Conservation (phyloP, 306 rosid species). For the Geum urbanum region DNA sequence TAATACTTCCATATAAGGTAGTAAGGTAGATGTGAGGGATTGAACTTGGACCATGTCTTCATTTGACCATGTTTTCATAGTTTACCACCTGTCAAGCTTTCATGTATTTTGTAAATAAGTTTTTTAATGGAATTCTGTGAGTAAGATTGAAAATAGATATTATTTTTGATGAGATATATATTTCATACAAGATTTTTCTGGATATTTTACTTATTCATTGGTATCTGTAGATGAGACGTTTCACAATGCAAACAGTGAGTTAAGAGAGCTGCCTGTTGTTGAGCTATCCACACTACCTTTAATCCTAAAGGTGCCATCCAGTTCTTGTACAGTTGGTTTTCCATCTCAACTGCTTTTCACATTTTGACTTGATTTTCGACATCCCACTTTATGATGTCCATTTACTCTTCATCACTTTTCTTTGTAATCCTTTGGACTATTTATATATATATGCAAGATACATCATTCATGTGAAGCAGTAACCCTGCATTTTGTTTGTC, state of each 20-base stretch:
- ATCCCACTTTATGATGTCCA: neutral
- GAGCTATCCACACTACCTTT: constrained; percentile 81
- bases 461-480: neutral
- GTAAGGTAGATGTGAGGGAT: too few relatives aligned
- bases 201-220: neutral
- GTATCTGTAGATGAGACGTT: constrained; percentile 60
- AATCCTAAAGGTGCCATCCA: constrained; percentile 64
- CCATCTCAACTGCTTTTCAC: neutral
- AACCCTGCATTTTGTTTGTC: neutral
- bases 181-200: neutral
- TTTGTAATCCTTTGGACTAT: neutral
- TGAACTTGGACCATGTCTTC: too few relatives aligned
- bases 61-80: neutral
- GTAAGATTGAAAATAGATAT: neutral
- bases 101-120: neutral
- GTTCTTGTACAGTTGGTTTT: constrained; percentile 15
- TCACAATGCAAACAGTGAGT: constrained; percentile 67
- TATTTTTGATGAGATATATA: neutral
- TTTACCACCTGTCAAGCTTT: neutral
- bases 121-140: neutral
- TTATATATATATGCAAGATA: neutral
- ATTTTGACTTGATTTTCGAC: neutral
- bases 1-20: too few relatives aligned
- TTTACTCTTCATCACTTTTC: neutral
- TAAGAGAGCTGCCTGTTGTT: constrained; percentile 85